A percentile compares a stretch with the other conserved stretches of the same genome.
phyloP scores from a whole-genome alignment of 495 filamentous ascomycete species.

The Penicillium paradoxum region DNA sequence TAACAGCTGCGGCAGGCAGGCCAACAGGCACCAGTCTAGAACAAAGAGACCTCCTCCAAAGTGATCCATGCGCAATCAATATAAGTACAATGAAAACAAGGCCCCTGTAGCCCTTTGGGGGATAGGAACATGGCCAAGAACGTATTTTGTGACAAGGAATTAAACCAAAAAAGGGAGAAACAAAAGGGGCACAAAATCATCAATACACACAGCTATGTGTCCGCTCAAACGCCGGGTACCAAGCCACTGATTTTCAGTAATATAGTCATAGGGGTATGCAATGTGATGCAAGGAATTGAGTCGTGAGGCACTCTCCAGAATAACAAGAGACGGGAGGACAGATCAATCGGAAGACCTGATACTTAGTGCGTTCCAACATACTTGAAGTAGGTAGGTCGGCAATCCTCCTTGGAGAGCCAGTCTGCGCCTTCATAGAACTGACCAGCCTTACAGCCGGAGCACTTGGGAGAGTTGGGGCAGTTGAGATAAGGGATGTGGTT shows the following conservation, averaged over 20 bases:
- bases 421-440: slow-evolving; percentile 81
- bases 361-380: slow-evolving; percentile 74
- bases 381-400: slow-evolving; percentile 95
- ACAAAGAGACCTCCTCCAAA: slow-evolving; percentile 9
- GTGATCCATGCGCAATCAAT: slow-evolving; percentile 20
- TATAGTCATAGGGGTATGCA: slow-evolving; percentile 29
- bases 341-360: slow-evolving; percentile 4
- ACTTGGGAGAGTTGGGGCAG: slow-evolving; percentile 95
- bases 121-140: slow-evolving; percentile 15
- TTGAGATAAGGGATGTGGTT: slow-evolving; percentile 98
- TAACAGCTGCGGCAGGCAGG: slow-evolving; percentile 1
- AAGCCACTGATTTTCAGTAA: slow-evolving; percentile 18
- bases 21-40: slow-evolving; percentile 1
- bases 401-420: slow-evolving; percentile 86
- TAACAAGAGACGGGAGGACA: slow-evolving; percentile 8
- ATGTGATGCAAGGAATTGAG: slow-evolving; percentile 22
- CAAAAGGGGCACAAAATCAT: slow-evolving; percentile 19
- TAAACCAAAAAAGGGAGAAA: slow-evolving; percentile 7
- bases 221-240: slow-evolving; percentile 30
- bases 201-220: slow-evolving; percentile 25
- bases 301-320: slow-evolving; percentile 14
- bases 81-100: slow-evolving; percentile 34
- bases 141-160: slow-evolving; percentile 17
- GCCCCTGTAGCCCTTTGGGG: slow-evolving; percentile 12
- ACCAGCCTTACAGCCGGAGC: slow-evolving; percentile 79